These are phyloP conservation scores for Phytopythium sindhum DNA, from an alignment of 352 stramenopile species.

Conservation along the genomic window DNA sequence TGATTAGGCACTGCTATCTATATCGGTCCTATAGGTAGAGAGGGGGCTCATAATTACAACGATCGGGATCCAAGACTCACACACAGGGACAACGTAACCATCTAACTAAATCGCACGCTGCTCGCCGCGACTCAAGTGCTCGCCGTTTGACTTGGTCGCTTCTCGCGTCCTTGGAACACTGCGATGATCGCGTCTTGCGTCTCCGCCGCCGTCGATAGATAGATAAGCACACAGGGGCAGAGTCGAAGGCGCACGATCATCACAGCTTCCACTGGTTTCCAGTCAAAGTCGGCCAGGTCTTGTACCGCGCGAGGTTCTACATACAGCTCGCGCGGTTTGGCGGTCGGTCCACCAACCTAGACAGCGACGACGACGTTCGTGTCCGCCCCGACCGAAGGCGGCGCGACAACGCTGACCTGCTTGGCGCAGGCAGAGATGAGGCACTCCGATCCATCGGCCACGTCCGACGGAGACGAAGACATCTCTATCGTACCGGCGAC, in stretches of 20 bases:
- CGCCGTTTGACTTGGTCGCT: neutral
- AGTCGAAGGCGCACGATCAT: neutral
- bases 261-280: neutral
- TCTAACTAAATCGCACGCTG: neutral
- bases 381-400: neutral
- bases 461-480: conserved; percentile 64
- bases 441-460: conserved; percentile 42
- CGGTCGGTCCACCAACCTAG: neutral
- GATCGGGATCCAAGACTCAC: neutral
- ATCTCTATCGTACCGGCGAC: conserved; percentile 46
- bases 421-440: conserved; percentile 38
- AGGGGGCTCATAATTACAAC: conserved; percentile 8
- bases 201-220: conserved; percentile 4
- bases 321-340: neutral
- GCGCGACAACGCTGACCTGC: neutral
- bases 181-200: neutral
- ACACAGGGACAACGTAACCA: neutral
- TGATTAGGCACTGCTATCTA: neutral
- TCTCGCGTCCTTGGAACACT: neutral
- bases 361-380: conserved; percentile 6
- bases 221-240: conserved; percentile 2
- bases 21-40: conserved; percentile 3
- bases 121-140: neutral
- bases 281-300: neutral
- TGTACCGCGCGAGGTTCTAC: neutral